These are phyloP conservation scores for Backusella westeae DNA, from an alignment of 192 early-diverging fungal genomes.

Conservation along the genomic window DNA sequence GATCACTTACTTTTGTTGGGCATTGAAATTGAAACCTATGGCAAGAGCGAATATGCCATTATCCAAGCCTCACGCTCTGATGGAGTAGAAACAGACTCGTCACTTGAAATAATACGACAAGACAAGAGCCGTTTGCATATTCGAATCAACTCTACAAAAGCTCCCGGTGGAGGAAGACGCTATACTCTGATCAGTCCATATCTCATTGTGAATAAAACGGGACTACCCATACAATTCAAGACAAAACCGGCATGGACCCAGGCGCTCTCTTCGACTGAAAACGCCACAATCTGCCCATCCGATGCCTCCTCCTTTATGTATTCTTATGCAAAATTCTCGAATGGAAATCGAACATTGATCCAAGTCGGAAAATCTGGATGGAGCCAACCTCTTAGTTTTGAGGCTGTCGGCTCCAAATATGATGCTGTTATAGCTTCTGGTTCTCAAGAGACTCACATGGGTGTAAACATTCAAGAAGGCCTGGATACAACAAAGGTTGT, in stretches of 20 bases:
- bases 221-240: slow-evolving; percentile 50
- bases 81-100: slow-evolving; percentile 54
- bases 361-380: slow-evolving; percentile 74
- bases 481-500: slow-evolving; percentile 87
- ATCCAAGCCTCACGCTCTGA: slow-evolving; percentile 38
- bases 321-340: slow-evolving; percentile 86
- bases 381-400: slow-evolving; percentile 91
- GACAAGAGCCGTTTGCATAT: slow-evolving; percentile 6
- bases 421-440: slow-evolving; percentile 61
- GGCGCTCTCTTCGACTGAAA: slow-evolving; percentile 70
- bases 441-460: slow-evolving; percentile 72
- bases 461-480: slow-evolving; percentile 83
- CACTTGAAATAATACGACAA: background rate
- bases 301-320: slow-evolving; percentile 81
- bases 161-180: slow-evolving; percentile 42
- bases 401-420: slow-evolving; percentile 86
- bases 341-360: slow-evolving; percentile 79
- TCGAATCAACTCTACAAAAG: background rate
- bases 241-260: slow-evolving; percentile 80
- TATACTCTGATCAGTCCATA: slow-evolving; percentile 78
- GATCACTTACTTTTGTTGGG: background rate
- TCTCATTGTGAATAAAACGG: slow-evolving; percentile 77
- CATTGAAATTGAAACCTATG: slow-evolving; percentile 5
- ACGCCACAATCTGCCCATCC: slow-evolving; percentile 17
- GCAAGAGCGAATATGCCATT: background rate